Base-by-base conservation (phyloP, 495 filamentous ascomycete species). In the Cairneyella variabilis region DNA sequence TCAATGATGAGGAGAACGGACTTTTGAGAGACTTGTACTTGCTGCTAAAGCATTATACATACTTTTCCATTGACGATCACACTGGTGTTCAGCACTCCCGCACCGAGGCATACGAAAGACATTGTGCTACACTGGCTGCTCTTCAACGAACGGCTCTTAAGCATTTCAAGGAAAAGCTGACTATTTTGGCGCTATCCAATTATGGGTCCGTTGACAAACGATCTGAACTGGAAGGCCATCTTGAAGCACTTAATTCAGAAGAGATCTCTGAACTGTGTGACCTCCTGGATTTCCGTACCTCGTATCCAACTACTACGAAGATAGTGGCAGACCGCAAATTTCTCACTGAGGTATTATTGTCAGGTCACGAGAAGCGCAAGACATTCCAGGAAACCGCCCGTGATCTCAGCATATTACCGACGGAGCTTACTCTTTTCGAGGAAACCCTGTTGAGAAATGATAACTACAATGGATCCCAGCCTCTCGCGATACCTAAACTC, bases 61-160 rank as follows among this genome's bases (percentile, higher is more conserved):
- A 86, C 56, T 99, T 99, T 61, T 83, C 89, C 1, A 85, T 97
- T 50, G 89, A 99, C 63, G 95, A 97, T 64, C 88, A 95, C 60
- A 89, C 84, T 2, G 92, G 91, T 2, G 76, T 81, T 38, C 84
- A 93, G 64, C 71, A 89, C 38, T 85, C 77, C 30, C 75, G 74
- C 10, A 77, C 83, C 36, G 83, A 91, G 62, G 82, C 89, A 45
- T 89, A 92, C 56, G 86, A 95, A 52, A 69, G 71, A 17, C 92
- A 96, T 67, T 92, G 85, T 65, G 78, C 78, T 22, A 71, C 75
- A 27, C 70, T 99, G 8, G 89, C 90, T 28, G 83, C 79, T 39
- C 70, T 99, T 48, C 93, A 99, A 67, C 78, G 92, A 50, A 80
- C 80, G 14, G 82, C 89, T 2, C 75, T 97, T 58, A 90, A 88